Evolutionary conservation across 2,329 filamentous ascomycete species (phyloP).

Genomic region (Sporothrix sp.): DNA sequence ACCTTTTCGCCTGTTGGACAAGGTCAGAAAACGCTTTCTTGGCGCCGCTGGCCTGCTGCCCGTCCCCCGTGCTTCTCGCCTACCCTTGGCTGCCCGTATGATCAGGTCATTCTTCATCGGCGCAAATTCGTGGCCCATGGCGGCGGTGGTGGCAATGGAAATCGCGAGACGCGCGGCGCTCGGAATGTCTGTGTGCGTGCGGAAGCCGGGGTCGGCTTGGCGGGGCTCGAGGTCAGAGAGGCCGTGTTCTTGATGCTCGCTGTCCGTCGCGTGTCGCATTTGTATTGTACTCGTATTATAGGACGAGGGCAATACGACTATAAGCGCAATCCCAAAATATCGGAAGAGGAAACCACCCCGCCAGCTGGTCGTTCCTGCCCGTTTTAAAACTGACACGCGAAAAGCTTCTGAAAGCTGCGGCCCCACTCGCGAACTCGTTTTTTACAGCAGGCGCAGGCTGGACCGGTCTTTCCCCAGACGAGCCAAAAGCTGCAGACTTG

Average conservation of each 20-base stretch:
- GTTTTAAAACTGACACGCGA: no score
- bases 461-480: conserved; percentile 2
- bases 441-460: no score
- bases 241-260: neutral
- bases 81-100: conserved; percentile 81
- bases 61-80: conserved; percentile 8
- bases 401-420: conserved; percentile 5
- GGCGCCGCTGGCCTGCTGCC: no score
- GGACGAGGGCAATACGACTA: no score
- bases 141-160: neutral
- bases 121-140: conserved; percentile 63
- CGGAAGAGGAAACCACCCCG: no score
- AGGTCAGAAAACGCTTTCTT: conserved; percentile 9
- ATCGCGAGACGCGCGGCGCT: conserved; percentile 1
- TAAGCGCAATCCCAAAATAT: no score
- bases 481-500: neutral
- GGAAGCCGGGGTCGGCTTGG: no score
- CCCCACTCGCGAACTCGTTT: conserved; percentile 1
- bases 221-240: neutral
- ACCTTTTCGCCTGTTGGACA: conserved; percentile 63
- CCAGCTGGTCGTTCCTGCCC: no score
- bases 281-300: no score
- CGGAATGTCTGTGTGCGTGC: conserved; percentile 3
- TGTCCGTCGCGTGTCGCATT: neutral
- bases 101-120: conserved; percentile 89